Conservation (phyloP, 2,329 filamentous ascomycete species). For the Alternaria arbusti region DNA sequence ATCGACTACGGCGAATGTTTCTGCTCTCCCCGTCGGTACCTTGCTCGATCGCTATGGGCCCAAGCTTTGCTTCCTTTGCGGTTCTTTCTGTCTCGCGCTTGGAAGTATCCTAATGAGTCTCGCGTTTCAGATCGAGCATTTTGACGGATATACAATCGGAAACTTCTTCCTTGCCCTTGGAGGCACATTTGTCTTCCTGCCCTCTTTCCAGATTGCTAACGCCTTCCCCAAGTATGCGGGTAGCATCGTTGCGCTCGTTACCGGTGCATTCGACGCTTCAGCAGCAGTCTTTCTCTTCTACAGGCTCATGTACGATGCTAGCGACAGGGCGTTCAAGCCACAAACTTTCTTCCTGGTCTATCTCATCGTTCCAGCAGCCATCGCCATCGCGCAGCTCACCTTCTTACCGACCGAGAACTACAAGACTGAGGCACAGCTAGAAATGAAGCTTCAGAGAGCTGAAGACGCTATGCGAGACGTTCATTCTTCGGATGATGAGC, state of each 20-base stretch:
- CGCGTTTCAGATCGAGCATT: slow-evolving; percentile 43
- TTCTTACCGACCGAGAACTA: slow-evolving; percentile 79
- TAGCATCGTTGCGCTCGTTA: slow-evolving; percentile 79
- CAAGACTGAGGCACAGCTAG: slow-evolving; percentile 64
- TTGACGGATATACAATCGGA: slow-evolving; percentile 66
- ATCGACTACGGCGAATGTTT: slow-evolving; percentile 48
- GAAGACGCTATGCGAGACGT: slow-evolving; percentile 49
- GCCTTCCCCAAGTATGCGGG: slow-evolving; percentile 79
- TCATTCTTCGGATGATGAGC: slow-evolving; percentile 62
- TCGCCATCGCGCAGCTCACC: slow-evolving; percentile 70
- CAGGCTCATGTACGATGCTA: slow-evolving; percentile 71
- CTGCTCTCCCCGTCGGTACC: slow-evolving; percentile 45
- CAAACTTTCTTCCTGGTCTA: slow-evolving; percentile 75
- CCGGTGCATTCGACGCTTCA: slow-evolving; percentile 83
- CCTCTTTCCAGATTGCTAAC: slow-evolving; percentile 84
- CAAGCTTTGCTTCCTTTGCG: slow-evolving; percentile 39
- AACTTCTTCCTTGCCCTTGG: slow-evolving; percentile 80
- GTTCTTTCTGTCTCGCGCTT: slow-evolving; percentile 39
- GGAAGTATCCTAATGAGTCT: slow-evolving; percentile 48
- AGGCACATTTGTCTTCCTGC: slow-evolving; percentile 82
- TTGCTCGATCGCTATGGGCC: slow-evolving; percentile 49
- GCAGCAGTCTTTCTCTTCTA: slow-evolving; percentile 80
- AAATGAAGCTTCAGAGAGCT: slow-evolving; percentile 45
- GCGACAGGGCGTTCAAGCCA: slow-evolving; percentile 63
- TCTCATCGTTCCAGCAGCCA: slow-evolving; percentile 71